Evolutionary conservation across 169 alveolate species (phyloP), one percentile per base, ranked within the genome.

Genomic region (Babesia ovis): DNA sequence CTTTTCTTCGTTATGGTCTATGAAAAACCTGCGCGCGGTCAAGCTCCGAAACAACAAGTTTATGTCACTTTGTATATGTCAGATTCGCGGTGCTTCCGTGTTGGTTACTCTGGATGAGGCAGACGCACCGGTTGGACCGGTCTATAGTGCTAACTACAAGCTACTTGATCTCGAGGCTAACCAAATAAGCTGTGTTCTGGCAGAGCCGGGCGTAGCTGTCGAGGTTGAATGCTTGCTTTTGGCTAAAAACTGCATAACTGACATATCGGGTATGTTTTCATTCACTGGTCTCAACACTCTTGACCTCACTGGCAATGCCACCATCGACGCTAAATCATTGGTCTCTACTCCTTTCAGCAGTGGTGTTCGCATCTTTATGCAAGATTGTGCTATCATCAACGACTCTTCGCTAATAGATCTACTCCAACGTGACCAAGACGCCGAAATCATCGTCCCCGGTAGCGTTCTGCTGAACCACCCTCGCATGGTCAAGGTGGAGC

Each of bases 11-110:
- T 20, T 79, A 31, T 57, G 67, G 61, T n/a, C 41, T 9, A 20
- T 79, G 79, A 29, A 2, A 18, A 59, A 54, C 45, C 55, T 79
- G 45, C 54, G 50, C 55, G 48, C 22, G 8, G 61, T 79, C 48
- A 68, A 58, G 35, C 66, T 79, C 39, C 31, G 74, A 29, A 11
- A 46, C 25, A 79, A 79, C 57, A 46, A 41, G 20, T 35, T 79
- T 16, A 59, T 23, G 29, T 32, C 66, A 4, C 9, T 79, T 25
- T 70, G 71, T 37, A 16, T 48, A n/a, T 0, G 62, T 20, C 42
- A 18, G 31, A 43, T 42, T 2, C 50, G 61, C 3, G 50, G 20
- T 1, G 50, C 50, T 1, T 25, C 74, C 12, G 61, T 64, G 2
- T 6, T 64, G 4, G 22, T 54, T 16, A 32, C 74, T 14, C 31